Evolutionary conservation across 2,329 filamentous ascomycete genomes (phyloP).

Genomic region (Harringtonia aguacate): DNA sequence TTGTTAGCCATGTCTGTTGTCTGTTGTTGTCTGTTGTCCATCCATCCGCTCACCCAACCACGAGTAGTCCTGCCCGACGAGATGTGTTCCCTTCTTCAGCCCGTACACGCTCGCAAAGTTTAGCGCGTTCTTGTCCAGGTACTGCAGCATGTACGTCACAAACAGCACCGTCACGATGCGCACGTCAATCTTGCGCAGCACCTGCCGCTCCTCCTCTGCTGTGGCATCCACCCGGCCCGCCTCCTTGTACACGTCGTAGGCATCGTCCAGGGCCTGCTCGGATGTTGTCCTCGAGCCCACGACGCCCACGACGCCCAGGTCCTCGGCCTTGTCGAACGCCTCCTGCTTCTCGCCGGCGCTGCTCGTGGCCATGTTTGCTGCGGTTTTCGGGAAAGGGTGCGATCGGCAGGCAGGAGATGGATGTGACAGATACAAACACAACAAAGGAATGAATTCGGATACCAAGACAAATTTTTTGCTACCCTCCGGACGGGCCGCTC

Average conservation of each 20-base stretch:
- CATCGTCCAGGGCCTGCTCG: constrained; percentile 17
- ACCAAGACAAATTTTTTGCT: no score
- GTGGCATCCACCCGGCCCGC: constrained; percentile 9
- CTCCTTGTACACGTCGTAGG: constrained; percentile 19
- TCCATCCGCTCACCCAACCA: constrained; percentile 14
- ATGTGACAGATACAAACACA: no score
- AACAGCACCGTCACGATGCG: constrained; percentile 46
- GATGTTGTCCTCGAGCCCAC: not conserved
- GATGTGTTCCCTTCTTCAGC: constrained; percentile 8
- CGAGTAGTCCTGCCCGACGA: constrained; percentile 22
- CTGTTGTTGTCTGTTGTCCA: not conserved
- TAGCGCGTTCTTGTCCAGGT: constrained; percentile 41
- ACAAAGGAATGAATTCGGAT: no score
- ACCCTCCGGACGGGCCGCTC: no score
- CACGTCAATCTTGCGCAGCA: constrained; percentile 46
- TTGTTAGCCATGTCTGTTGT: not conserved
- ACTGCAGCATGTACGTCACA: constrained; percentile 47
- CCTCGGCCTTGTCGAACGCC: no score
- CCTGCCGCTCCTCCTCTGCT: constrained; percentile 18
- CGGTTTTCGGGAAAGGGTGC: no score
- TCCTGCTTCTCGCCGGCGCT: no score
- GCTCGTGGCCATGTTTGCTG: no score
- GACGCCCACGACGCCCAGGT: no score
- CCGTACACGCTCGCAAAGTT: constrained; percentile 11
- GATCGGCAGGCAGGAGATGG: no score